Conservation (phyloP, 2,329 filamentous ascomycete genomes). For the Pseudogymnoascus sp. region DNA sequence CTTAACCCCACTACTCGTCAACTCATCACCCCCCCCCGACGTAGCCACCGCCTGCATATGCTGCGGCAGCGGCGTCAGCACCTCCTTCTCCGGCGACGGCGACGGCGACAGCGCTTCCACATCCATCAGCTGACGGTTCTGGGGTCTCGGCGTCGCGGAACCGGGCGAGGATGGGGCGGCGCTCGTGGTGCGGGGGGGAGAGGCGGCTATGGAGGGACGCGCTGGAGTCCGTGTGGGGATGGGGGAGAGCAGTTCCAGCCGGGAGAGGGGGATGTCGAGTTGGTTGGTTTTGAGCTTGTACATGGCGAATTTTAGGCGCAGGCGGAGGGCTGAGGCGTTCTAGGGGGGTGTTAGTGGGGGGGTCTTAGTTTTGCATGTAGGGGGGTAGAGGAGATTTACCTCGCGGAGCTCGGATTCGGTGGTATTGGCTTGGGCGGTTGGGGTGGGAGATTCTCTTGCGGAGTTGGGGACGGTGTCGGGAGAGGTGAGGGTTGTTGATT, state of each 20-base stretch:
- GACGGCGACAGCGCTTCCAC: not conserved
- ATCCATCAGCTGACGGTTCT: not conserved
- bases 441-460: not conserved
- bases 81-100: not conserved
- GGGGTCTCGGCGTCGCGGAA: not conserved
- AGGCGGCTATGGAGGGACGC: not conserved
- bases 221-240: slow-evolving; percentile 15
- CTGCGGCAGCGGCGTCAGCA: not conserved
- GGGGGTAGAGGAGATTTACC: not conserved
- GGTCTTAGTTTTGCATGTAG: not conserved
- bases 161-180: not conserved
- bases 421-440: not conserved
- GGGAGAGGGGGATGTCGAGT: slow-evolving; percentile 54
- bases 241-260: slow-evolving; percentile 40
- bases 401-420: slow-evolving; percentile 2
- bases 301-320: slow-evolving; percentile 62
- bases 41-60: slow-evolving; percentile 8
- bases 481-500: not conserved
- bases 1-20: slow-evolving; percentile 41
- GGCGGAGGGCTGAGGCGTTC: slow-evolving; percentile 57
- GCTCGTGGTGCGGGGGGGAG: not conserved
- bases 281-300: slow-evolving; percentile 74
- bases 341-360: slow-evolving; percentile 27
- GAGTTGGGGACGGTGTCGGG: not conserved
- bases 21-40: slow-evolving; percentile 25